Evolutionary conservation across 2,329 filamentous ascomycete genomes (phyloP), one percentile per base, ranked within the genome.

Genomic region (Chaetomiaceae sp.): DNA sequence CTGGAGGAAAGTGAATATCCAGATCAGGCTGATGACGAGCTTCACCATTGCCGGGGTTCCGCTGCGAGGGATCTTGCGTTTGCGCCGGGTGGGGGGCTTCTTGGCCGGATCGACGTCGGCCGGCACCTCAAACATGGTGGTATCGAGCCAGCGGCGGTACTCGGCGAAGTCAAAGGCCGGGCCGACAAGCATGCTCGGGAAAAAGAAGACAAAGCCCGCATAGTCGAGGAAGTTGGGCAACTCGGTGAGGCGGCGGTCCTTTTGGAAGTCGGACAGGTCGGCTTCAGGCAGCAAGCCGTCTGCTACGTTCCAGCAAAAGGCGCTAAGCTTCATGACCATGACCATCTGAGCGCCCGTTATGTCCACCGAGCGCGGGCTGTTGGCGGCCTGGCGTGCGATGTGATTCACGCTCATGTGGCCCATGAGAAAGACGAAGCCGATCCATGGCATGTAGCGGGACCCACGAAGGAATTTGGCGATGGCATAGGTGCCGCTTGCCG

Each of bases 301-400:
- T 62, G 93, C 90, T 8, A 97, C 85, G 65, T 97, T 97, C 93
- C 93, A 99, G 72, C 89, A 95, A 65, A 99, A 99, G 5, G 92
- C 87, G 19, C 85, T 89, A 31, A 99, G 81, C 70, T 99, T 99
- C 89, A 99, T 99, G 56, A 97, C 85, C 60, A 97, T 72, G 30
- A 99, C 93, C 93, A 99, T 99, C 69, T 99, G 93, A 1, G 92
- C 90, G 35, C 87, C 91, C 0, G 92, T 96, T 60, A 99, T 91
- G 66, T 99, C 93, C 53, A 96, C 76, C 2, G 73, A 70, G 34
- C 79, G 76, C 0, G 87, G 81, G 55, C 82, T 77, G 60, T 86
- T 76, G 34, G 78, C 72, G 34, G 83, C 79, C 68, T 95, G 89
- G 34, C 95, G 87, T 51, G 81, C 74, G 55, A 99, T 85, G 68